phyloP scores from a whole-genome alignment of 192 early-diverging fungal genomes.

The Cetraspora pellucida region DNA sequence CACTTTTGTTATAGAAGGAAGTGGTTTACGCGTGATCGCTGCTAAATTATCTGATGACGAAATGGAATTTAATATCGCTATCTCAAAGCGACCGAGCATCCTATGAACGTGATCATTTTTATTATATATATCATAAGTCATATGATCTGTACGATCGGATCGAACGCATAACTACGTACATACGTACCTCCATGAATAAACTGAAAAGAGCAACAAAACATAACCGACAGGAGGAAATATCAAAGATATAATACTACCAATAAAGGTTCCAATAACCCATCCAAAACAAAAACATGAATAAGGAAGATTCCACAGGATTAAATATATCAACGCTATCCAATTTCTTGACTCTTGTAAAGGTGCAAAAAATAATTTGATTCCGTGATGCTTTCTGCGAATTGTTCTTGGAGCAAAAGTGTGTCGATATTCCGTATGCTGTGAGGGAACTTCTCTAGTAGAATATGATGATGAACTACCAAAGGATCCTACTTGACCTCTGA shows the following conservation, averaged over 20 bases:
- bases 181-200: slow-evolving; percentile 5
- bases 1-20: not conserved
- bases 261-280: slow-evolving; percentile 6
- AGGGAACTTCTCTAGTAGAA: too few relatives aligned
- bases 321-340: not conserved
- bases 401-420: too few relatives aligned
- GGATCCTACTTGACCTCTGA: too few relatives aligned
- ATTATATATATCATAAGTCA: not conserved
- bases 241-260: not conserved
- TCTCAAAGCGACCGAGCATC: not conserved
- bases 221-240: slow-evolving; percentile 5
- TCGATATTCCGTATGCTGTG: too few relatives aligned
- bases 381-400: too few relatives aligned
- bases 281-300: slow-evolving; percentile 14
- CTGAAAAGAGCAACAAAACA: not conserved
- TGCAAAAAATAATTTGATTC: not conserved
- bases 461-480: too few relatives aligned
- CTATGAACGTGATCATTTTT: not conserved
- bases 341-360: not conserved
- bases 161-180: not conserved
- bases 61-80: slow-evolving; percentile 5
- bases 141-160: not conserved
- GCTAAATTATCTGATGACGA: not conserved
- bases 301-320: not conserved
- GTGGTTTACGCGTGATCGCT: not conserved